A percentile compares a stretch with the other conserved stretches of the same genome.
phyloP scores from a whole-genome alignment of 1,139 yeast genomes.

The Lodderomyces oxycetoniae region DNA sequence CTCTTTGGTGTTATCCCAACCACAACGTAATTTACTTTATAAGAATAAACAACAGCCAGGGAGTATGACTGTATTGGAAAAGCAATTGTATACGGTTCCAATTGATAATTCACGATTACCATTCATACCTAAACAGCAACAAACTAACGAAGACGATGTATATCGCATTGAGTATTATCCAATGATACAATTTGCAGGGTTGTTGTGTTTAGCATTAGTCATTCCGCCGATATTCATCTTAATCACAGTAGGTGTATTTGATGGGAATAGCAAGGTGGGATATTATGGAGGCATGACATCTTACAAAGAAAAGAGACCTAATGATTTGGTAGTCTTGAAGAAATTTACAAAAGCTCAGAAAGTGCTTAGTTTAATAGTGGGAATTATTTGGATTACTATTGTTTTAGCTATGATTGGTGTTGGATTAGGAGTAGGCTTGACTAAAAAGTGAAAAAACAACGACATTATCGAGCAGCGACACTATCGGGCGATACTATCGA shows the following conservation, averaged over 20 bases:
- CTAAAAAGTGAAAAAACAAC: conserved; percentile 7
- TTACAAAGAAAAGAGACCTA: conserved; percentile 10
- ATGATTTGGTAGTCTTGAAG: conserved; percentile 4
- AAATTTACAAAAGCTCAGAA: conserved; percentile 31
- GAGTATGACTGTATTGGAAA: conserved; percentile 8
- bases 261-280: conserved; percentile 17
- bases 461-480: too few relatives aligned
- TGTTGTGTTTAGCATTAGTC: conserved; percentile 29
- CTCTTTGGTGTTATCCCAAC: conserved; percentile 10
- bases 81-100: conserved; percentile 5
- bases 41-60: conserved; percentile 4
- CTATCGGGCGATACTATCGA: too few relatives aligned
- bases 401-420: conserved; percentile 41
- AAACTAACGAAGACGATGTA: too few relatives aligned
- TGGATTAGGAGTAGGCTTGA: conserved; percentile 27
- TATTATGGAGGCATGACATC: conserved; percentile 21
- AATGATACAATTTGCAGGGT: conserved; percentile 17
- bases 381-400: conserved; percentile 31
- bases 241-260: conserved; percentile 31
- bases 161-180: conserved; percentile 13
- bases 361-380: conserved; percentile 26
- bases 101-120: conserved; percentile 2
- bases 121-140: conserved; percentile 4
- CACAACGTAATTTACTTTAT: conserved; percentile 7
- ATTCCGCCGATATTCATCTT: conserved; percentile 36